Evolutionary conservation across 805 yeast species (phyloP).

Genomic region (Candida ascalaphidarum): DNA sequence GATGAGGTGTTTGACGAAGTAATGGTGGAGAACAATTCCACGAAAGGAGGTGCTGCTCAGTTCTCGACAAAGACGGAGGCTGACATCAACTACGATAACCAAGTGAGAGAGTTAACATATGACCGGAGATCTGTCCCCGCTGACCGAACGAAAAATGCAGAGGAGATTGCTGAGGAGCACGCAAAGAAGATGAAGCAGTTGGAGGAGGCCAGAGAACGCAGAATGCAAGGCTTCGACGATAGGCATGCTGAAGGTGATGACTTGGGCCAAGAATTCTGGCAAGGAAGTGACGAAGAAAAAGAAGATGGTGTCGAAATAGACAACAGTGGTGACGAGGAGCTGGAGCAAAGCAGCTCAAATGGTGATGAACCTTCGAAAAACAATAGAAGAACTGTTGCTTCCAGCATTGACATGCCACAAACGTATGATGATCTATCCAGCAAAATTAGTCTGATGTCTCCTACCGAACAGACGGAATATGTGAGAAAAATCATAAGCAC

Average conservation of each 20-base stretch:
- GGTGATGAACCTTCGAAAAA: background rate
- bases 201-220: conserved; percentile 58
- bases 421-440: conserved; percentile 21
- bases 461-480: conserved; percentile 35
- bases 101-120: conserved; percentile 56
- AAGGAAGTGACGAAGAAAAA: conserved; percentile 33
- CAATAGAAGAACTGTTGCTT: conserved; percentile 4
- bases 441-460: conserved; percentile 21
- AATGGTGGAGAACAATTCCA: conserved; percentile 39
- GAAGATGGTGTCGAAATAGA: conserved; percentile 36
- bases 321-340: conserved; percentile 21
- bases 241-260: conserved; percentile 59
- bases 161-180: conserved; percentile 55
- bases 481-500: conserved; percentile 48
- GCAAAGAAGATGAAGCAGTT: conserved; percentile 51
- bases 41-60: conserved; percentile 13
- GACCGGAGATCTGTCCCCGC: conserved; percentile 77
- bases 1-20: conserved; percentile 71
- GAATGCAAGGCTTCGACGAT: conserved; percentile 65
- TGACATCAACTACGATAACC: conserved; percentile 51
- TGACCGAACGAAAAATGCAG: conserved; percentile 72
- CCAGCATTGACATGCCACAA: conserved; percentile 19
- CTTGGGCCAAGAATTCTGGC: conserved; percentile 63
- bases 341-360: background rate
- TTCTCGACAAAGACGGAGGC: conserved; percentile 29